Evolutionary conservation across 1,284 basidiomycete genomes (phyloP).

Genomic region (Apiotrichum veenhuisii): DNA sequence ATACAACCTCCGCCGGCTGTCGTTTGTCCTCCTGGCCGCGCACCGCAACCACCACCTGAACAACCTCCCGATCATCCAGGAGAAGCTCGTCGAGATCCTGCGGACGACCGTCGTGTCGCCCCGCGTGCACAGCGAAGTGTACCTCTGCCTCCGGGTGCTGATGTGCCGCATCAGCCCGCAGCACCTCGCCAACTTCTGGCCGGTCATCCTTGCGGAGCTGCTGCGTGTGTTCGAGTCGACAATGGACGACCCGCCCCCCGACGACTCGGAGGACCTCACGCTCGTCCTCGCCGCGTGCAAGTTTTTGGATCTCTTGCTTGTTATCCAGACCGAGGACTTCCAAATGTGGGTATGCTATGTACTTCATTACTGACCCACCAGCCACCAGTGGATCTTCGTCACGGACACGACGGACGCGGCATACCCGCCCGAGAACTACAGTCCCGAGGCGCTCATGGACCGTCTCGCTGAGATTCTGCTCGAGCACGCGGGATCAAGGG

Average conservation of each 20-base stretch:
- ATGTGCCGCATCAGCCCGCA: constrained; percentile 87
- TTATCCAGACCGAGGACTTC: constrained; percentile 93
- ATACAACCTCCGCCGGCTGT: constrained; percentile 79
- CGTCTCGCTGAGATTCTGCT: constrained; percentile 77
- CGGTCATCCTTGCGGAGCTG: constrained; percentile 87
- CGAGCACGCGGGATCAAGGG: constrained; percentile 29
- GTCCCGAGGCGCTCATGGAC: constrained; percentile 84
- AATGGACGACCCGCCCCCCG: constrained; percentile 53
- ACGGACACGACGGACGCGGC: constrained; percentile 96
- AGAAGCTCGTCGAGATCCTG: constrained; percentile 91
- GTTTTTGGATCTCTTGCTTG: constrained; percentile 84
- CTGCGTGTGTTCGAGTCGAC: constrained; percentile 58
- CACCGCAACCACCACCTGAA: constrained; percentile 87
- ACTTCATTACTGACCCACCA: constrained; percentile 50
- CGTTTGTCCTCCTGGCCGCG: constrained; percentile 76
- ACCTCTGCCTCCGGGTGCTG: constrained; percentile 85
- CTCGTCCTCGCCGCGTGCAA: constrained; percentile 86
- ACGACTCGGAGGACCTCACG: constrained; percentile 76
- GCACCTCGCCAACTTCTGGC: constrained; percentile 95
- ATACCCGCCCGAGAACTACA: constrained; percentile 77
- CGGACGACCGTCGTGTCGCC: constrained; percentile 71
- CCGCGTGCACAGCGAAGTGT: constrained; percentile 85
- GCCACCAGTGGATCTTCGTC: constrained; percentile 98
- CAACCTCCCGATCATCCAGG: constrained; percentile 88
- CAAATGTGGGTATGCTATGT: constrained; percentile 70